These are phyloP conservation scores for Obba rivulosa DNA, from an alignment of 768 basidiomycete genomes.

Conservation along the genomic window DNA sequence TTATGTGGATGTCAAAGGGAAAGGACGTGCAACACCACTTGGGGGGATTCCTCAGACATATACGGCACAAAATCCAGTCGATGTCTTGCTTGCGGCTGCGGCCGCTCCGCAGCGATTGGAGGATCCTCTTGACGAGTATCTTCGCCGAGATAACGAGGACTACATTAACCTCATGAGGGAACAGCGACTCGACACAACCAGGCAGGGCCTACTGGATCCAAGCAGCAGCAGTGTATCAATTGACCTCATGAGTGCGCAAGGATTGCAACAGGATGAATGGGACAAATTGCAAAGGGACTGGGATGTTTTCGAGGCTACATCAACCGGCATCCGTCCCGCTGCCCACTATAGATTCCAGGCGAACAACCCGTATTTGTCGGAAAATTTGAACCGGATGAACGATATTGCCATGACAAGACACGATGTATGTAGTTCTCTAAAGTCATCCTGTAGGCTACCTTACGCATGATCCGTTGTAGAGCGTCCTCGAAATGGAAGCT, in stretches of 20 bases:
- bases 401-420: neutral
- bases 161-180: conserved; percentile 15
- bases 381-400: too few species aligned
- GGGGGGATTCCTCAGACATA: too few species aligned
- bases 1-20: conserved; percentile 56
- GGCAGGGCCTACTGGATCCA: neutral
- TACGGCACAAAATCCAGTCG: too few species aligned
- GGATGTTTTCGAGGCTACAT: conserved; percentile 77
- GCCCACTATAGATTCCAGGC: conserved; percentile 65
- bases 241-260: neutral
- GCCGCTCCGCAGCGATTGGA: neutral
- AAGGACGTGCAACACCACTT: conserved; percentile 35
- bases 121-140: conserved; percentile 22
- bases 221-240: neutral
- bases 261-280: conserved; percentile 43
- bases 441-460: neutral
- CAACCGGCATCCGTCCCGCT: conserved; percentile 54
- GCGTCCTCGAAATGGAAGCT: conserved; percentile 85
- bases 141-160: conserved; percentile 30
- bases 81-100: too few species aligned
- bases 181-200: neutral
- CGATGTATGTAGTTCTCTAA: conserved; percentile 34
- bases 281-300: conserved; percentile 66
- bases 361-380: conserved; percentile 67
- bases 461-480: conserved; percentile 39